Evolutionary conservation across 805 yeast species (phyloP).

Genomic region (Saturnispora besseyi): DNA sequence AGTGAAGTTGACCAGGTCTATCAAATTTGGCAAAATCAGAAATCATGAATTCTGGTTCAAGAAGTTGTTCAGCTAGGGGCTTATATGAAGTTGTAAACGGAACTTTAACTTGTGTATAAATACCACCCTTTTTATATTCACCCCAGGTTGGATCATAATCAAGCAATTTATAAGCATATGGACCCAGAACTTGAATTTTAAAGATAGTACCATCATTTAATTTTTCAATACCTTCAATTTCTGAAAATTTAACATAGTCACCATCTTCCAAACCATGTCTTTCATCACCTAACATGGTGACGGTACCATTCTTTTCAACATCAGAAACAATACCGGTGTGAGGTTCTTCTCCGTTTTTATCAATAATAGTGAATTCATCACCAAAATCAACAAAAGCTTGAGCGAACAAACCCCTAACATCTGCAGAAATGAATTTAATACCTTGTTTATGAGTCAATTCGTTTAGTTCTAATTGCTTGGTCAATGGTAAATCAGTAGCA

Average conservation of each 20-base stretch:
- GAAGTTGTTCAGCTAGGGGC: slow-evolving; percentile 53
- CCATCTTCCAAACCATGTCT: slow-evolving; percentile 95
- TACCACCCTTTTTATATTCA: slow-evolving; percentile 71
- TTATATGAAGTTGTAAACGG: slow-evolving; percentile 60
- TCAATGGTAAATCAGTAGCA: slow-evolving; percentile 67
- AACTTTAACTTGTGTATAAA: slow-evolving; percentile 85
- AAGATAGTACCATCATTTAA: slow-evolving; percentile 66
- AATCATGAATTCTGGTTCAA: slow-evolving; percentile 66
- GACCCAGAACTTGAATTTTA: slow-evolving; percentile 82
- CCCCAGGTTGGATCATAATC: slow-evolving; percentile 49
- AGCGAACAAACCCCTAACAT: slow-evolving; percentile 82
- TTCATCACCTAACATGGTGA: slow-evolving; percentile 84
- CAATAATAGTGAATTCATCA: slow-evolving; percentile 65
- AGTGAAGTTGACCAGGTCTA: slow-evolving; percentile 81
- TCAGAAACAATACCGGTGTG: slow-evolving; percentile 79
- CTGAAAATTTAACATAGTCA: slow-evolving; percentile 76
- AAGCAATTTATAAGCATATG: slow-evolving; percentile 76
- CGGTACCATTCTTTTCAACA: slow-evolving; percentile 80
- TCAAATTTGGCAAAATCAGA: slow-evolving; percentile 94
- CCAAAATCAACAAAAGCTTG: slow-evolving; percentile 88
- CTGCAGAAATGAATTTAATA: slow-evolving; percentile 76
- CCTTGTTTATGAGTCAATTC: slow-evolving; percentile 61
- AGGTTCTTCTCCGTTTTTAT: slow-evolving; percentile 91
- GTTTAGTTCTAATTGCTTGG: slow-evolving; percentile 69
- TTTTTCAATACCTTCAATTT: slow-evolving; percentile 69